phyloP scores from a whole-genome alignment of 257 asterid genomes.

The Knoxia roxburghii region DNA sequence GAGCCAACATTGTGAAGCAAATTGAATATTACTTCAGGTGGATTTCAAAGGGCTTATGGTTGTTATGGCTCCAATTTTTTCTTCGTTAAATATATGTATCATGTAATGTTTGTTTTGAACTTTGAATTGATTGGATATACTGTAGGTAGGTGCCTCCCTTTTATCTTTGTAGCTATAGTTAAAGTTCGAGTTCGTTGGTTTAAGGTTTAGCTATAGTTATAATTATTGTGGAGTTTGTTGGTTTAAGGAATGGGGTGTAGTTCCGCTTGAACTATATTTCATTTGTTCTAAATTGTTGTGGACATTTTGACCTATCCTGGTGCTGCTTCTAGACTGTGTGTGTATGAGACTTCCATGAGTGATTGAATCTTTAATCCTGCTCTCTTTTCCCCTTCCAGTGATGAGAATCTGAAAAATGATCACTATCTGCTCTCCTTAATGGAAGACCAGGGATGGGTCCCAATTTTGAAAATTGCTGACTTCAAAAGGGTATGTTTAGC shows the following conservation, averaged over 20 bases:
- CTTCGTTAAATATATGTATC: neutral
- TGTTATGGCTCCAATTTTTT: neutral
- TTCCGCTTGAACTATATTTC: no score
- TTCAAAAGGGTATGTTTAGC: constrained; percentile 63
- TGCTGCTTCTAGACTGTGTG: neutral
- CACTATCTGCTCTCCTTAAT: constrained; percentile 69
- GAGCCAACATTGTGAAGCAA: constrained; percentile 57
- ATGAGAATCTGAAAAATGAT: constrained; percentile 70
- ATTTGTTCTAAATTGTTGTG: neutral
- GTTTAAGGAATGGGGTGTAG: no score
- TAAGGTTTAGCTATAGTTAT: neutral
- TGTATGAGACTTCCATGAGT: neutral
- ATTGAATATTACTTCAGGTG: constrained; percentile 98
- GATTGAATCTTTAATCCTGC: constrained; percentile 17
- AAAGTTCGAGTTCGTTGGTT: neutral
- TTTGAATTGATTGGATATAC: neutral
- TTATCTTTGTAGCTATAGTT: neutral
- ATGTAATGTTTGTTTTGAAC: neutral
- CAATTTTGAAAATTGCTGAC: constrained; percentile 56
- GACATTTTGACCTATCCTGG: neutral
- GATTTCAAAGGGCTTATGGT: constrained; percentile 1
- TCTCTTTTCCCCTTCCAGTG: constrained; percentile 45
- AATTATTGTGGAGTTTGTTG: no score
- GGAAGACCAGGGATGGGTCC: constrained; percentile 95
- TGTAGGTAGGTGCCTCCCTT: neutral